These are phyloP conservation scores for Metschnikowia henanensis DNA, from an alignment of 805 yeast species.

Conservation along the genomic window DNA sequence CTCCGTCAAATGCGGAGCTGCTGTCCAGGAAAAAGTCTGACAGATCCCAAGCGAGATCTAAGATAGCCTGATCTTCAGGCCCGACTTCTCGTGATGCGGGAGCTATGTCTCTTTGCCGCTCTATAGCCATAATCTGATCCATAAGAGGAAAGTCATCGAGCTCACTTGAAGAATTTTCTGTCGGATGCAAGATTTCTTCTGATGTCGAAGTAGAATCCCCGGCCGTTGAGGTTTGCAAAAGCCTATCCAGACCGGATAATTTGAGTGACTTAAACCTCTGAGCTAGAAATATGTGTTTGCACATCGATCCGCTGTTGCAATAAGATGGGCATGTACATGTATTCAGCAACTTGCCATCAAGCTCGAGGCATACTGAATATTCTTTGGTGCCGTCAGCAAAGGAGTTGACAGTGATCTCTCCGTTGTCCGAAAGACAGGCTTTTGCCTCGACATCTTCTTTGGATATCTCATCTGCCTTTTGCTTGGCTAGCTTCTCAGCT, in stretches of 20 bases:
- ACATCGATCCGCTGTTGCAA: no score
- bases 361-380: background rate
- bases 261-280: no score
- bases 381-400: background rate
- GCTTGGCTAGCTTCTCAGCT: background rate
- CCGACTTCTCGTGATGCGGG: background rate
- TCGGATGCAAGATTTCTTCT: background rate
- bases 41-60: background rate
- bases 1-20: background rate
- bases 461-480: background rate
- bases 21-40: background rate
- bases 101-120: background rate
- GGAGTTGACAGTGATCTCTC: background rate
- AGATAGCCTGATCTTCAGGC: background rate
- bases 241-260: no score
- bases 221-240: no score
- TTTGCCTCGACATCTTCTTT: background rate
- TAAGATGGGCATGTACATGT: no score
- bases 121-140: background rate
- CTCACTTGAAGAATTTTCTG: background rate
- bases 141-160: background rate
- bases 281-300: no score
- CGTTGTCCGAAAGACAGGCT: background rate
- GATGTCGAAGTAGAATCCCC: background rate
- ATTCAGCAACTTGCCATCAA: background rate